These are phyloP conservation scores for Cyberlindnera lachancei DNA, from an alignment of 805 yeast species.

Conservation along the genomic window DNA sequence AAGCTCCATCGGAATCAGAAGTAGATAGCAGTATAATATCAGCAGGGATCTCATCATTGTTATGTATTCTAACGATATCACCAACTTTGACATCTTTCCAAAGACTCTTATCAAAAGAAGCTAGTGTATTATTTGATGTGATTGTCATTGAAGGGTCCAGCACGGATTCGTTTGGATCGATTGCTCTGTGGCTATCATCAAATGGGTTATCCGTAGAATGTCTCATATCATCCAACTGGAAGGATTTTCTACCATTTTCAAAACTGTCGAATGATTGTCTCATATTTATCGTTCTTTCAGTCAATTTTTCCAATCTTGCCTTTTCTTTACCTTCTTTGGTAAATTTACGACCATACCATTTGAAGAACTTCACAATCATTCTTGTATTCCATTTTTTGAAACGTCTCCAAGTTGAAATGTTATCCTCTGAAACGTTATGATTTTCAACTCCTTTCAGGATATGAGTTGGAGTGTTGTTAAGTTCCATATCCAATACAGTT, in stretches of 20 bases:
- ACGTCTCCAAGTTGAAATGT: slow-evolving; percentile 59
- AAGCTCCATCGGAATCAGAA: slow-evolving; percentile 61
- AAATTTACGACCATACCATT: slow-evolving; percentile 9
- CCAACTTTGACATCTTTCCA: slow-evolving; percentile 76
- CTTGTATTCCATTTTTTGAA: slow-evolving; percentile 49
- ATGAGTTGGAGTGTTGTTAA: slow-evolving; percentile 69
- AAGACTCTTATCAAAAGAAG: slow-evolving; percentile 32
- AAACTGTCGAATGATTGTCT: slow-evolving; percentile 35
- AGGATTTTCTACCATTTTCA: slow-evolving; percentile 22
- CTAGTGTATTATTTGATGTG: slow-evolving; percentile 40
- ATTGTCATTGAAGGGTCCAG: slow-evolving; percentile 56
- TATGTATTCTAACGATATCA: slow-evolving; percentile 61
- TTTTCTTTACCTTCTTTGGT: slow-evolving; percentile 31
- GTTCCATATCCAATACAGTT: slow-evolving; percentile 62
- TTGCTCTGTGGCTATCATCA: slow-evolving; percentile 16
- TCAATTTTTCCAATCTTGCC: slow-evolving; percentile 22
- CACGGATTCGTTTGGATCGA: slow-evolving; percentile 37
- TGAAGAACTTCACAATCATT: slow-evolving; percentile 6
- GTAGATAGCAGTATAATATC: slow-evolving; percentile 61
- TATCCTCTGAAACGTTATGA: slow-evolving; percentile 55
- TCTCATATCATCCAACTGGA: slow-evolving; percentile 23
- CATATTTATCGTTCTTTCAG: slow-evolving; percentile 19
- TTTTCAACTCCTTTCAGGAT: slow-evolving; percentile 49
- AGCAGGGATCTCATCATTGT: slow-evolving; percentile 78
- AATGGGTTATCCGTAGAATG: slow-evolving; percentile 21